These are phyloP conservation scores for Thuja plicata DNA, from an alignment of 83 land plant species.

Conservation along the genomic window DNA sequence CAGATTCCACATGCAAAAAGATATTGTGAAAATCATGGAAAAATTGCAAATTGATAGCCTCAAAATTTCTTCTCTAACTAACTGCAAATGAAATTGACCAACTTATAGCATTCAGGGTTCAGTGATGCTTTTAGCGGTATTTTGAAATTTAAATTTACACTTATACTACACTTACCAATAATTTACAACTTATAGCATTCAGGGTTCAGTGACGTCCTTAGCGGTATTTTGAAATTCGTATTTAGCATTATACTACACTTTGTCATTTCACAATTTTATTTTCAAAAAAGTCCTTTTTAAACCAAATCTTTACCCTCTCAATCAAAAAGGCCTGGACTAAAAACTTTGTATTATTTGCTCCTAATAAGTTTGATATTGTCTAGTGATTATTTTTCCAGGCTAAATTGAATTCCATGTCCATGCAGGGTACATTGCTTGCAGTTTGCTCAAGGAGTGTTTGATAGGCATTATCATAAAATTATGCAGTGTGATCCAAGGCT, in stretches of 20 bases:
- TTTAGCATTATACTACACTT: neutral
- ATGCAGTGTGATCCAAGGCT: neutral
- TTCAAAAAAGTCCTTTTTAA: neutral
- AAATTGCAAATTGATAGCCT: neutral
- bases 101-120: neutral
- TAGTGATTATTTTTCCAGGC: neutral
- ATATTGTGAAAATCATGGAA: neutral
- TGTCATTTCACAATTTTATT: neutral
- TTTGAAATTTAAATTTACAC: neutral
- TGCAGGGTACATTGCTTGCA: neutral
- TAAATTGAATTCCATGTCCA: neutral
- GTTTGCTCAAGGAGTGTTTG: neutral
- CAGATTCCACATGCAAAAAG: neutral
- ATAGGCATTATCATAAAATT: neutral
- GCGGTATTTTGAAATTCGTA: neutral
- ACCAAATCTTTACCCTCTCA: neutral
- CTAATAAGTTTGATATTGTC: neutral
- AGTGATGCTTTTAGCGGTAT: neutral
- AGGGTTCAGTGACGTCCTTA: neutral
- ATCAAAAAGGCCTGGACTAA: neutral
- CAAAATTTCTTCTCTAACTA: neutral
- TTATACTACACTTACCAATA: neutral
- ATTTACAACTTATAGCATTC: too few species aligned
- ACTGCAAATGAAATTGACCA: neutral
- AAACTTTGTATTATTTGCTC: neutral